A percentile compares a stretch with the other conserved stretches of the same genome.
Evolutionary conservation across 1,139 yeast genomes (phyloP).

Genomic region (Entelexis paramagnoliae): DNA sequence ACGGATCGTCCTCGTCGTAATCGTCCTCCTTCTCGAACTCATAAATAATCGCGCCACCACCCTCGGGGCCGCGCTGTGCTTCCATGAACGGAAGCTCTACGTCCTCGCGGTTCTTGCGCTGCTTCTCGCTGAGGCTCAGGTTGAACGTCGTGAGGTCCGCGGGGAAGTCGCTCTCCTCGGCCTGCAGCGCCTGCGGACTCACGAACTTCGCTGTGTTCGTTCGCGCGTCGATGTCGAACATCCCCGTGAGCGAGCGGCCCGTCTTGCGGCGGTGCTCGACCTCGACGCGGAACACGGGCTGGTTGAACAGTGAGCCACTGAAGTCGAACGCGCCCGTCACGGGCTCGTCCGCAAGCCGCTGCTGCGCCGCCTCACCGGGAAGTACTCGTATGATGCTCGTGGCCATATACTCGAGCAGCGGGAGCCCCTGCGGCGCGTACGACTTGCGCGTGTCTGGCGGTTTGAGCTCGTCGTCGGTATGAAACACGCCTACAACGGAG

Average conservation of each 20-base stretch:
- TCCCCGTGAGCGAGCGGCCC: slow-evolving; percentile 60
- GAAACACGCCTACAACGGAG: slow-evolving; percentile 22
- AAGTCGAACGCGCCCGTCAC: slow-evolving; percentile 32
- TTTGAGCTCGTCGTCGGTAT: slow-evolving; percentile 15
- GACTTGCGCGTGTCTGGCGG: slow-evolving; percentile 12
- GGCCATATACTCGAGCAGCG: slow-evolving; percentile 54
- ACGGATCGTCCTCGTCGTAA: slow-evolving; percentile 95
- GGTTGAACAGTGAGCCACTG: slow-evolving; percentile 38
- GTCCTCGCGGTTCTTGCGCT: slow-evolving; percentile 65
- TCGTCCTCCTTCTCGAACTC: slow-evolving; percentile 79
- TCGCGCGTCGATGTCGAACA: slow-evolving; percentile 43
- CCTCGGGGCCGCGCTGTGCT: slow-evolving; percentile 69
- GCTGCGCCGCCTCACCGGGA: slow-evolving; percentile 41
- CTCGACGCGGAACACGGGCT: slow-evolving; percentile 38
- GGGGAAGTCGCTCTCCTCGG: slow-evolving; percentile 30
- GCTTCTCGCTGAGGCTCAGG: slow-evolving; percentile 61
- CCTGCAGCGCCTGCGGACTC: slow-evolving; percentile 30
- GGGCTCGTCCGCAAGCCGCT: slow-evolving; percentile 34
- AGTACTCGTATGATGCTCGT: slow-evolving; percentile 55
- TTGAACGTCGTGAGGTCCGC: slow-evolving; percentile 67
- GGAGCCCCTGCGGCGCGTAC: slow-evolving; percentile 45
- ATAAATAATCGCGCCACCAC: slow-evolving; percentile 75
- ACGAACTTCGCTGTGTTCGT: slow-evolving; percentile 44
- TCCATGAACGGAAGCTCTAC: slow-evolving; percentile 83
- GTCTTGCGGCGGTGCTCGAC: slow-evolving; percentile 69